Base-by-base conservation (phyloP, 169 alveolate species). In the Fabrea salina region DNA sequence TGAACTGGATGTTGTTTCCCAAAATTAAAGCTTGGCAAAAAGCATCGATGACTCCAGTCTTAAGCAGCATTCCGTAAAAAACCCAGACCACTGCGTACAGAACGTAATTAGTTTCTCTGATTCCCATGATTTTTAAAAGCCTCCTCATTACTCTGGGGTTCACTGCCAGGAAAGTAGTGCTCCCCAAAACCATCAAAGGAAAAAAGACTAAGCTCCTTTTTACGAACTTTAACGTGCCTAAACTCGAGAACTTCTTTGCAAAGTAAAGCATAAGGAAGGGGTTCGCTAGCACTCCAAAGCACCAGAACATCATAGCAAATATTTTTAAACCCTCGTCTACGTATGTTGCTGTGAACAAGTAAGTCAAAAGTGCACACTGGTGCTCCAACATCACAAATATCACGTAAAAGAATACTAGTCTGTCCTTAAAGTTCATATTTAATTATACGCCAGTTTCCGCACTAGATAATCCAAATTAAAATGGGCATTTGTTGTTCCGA, bases 361-460 rank as follows among this genome's bases (percentile, higher is more conserved):
- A 51, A 33, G 39, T 22, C 0, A 51, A 22, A 22, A 51, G 59
- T 51, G 27, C 59, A 1, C 19, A 27, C 19, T 51, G 39, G 27
- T 51, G 27, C 3, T 33, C 27, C 13, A 51, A 33, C 5, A 51
- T 51, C 0, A 27, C 59, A 22, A 27, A 27, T 22, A 51, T 51
- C 27, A 51, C 59, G 4, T 33, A 27, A 51, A 51, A 51, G 7
- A 51, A 33, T 11, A 33, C 19, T 7, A 51, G 59, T 51, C 27
- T 51, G 39, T 51, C 27, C 59, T 51, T 51, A 27, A 27, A 51
- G 59, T 51, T 51, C 59, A 51, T 51, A 51, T 51, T 51, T 51
- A 22, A 33, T 51, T 51, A 51, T 51, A n/a, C n/a, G n/a, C n/a
- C n/a, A n/a, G n/a, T n/a, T n/a, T n/a, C n/a, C n/a, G n/a, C n/a